These are phyloP conservation scores for Venturia aucupariae DNA, from an alignment of 2,329 filamentous ascomycete genomes.

Conservation along the genomic window DNA sequence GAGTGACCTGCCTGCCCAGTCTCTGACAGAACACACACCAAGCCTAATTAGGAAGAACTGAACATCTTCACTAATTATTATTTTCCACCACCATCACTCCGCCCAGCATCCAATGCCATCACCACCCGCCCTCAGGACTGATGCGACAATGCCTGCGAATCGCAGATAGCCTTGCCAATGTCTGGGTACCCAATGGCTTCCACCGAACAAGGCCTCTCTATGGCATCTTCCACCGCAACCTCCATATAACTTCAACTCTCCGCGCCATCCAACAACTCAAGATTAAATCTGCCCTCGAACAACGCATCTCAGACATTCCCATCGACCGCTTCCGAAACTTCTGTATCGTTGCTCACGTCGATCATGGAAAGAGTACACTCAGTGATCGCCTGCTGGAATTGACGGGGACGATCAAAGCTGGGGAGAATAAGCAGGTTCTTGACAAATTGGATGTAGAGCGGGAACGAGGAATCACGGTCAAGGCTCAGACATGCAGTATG, in stretches of 20 bases:
- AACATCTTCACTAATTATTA: neutral
- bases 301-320: constrained; percentile 62
- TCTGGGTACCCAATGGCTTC: constrained; percentile 24
- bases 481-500: constrained; percentile 98
- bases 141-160: constrained; percentile 43
- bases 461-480: constrained; percentile 94
- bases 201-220: constrained; percentile 17
- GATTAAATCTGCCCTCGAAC: constrained; percentile 45
- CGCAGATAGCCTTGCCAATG: constrained; percentile 32
- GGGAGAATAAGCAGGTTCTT: constrained; percentile 86
- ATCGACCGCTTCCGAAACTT: constrained; percentile 84
- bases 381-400: constrained; percentile 87
- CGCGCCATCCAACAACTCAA: constrained; percentile 30
- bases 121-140: constrained; percentile 19
- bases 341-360: constrained; percentile 96
- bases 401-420: constrained; percentile 82
- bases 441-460: constrained; percentile 96
- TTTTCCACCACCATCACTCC: neutral
- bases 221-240: constrained; percentile 15
- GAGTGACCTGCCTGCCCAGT: too few species aligned
- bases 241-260: constrained; percentile 19
- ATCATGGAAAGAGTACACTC: constrained; percentile 96
- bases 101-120: neutral
- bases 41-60: neutral
- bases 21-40: neutral